These are phyloP conservation scores for Rosa chinensis DNA, from an alignment of 306 rosid species.

Conservation along the genomic window DNA sequence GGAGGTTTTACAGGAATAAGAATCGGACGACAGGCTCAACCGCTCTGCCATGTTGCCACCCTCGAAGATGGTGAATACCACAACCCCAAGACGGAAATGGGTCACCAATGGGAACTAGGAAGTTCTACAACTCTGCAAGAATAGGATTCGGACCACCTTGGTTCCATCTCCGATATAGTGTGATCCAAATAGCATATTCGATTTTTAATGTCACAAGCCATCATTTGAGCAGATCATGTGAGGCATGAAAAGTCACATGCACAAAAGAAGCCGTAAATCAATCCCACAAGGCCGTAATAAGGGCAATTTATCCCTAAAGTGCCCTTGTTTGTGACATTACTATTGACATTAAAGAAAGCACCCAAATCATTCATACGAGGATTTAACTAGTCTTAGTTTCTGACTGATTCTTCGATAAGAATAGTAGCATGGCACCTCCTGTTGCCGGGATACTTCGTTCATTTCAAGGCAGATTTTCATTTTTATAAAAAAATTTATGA, in stretches of 20 bases:
- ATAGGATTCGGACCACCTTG: not conserved
- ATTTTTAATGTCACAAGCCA: not conserved
- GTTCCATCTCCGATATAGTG: not conserved
- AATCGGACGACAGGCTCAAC: not conserved
- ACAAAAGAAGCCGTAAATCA: not conserved
- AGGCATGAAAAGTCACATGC: constrained; percentile 8
- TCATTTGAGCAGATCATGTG: constrained; percentile 6
- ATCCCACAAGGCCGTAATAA: constrained; percentile 10
- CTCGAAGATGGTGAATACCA: not conserved
- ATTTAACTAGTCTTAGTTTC: constrained; percentile 25
- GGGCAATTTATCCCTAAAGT: not conserved
- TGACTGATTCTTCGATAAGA: constrained; percentile 58
- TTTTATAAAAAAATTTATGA: constrained; percentile 5
- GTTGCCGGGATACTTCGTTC: constrained; percentile 37
- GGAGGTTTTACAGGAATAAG: not conserved
- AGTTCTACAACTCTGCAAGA: not conserved
- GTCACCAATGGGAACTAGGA: not conserved
- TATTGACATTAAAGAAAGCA: not conserved
- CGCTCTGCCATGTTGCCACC: not conserved
- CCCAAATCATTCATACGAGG: constrained; percentile 19
- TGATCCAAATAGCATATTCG: constrained; percentile 8
- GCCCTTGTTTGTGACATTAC: not conserved
- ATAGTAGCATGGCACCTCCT: constrained; percentile 24
- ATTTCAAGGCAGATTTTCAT: constrained; percentile 35
- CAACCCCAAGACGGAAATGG: not conserved